These are phyloP conservation scores for Carex myosuroides DNA, from an alignment of 176 grass and related monocot species.

Conservation along the genomic window DNA sequence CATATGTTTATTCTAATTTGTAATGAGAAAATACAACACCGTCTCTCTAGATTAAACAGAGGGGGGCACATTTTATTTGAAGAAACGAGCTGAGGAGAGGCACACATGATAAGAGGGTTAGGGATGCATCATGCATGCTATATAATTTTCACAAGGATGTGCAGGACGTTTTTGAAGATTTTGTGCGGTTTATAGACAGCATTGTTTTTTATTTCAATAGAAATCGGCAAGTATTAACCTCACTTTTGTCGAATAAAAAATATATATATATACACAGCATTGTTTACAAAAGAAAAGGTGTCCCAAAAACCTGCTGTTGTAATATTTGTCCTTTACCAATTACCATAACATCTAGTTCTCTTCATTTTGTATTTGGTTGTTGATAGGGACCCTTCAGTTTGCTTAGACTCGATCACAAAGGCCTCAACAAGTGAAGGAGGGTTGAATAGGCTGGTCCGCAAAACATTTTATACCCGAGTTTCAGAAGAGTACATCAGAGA, in stretches of 20 bases:
- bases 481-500: conserved; percentile 15
- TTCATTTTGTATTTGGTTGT: background rate
- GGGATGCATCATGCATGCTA: background rate
- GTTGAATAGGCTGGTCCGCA: background rate
- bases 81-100: too few species aligned
- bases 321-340: background rate
- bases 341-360: background rate
- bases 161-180: background rate
- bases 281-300: background rate
- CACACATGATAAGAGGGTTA: too few species aligned
- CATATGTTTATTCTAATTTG: too few species aligned
- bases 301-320: background rate
- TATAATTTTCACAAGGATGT: background rate
- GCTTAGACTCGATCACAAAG: conserved; percentile 17
- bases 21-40: too few species aligned
- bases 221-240: too few species aligned
- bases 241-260: too few species aligned
- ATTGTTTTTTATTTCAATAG: too few species aligned
- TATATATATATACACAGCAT: background rate
- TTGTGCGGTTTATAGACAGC: background rate
- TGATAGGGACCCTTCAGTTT: conserved; percentile 15
- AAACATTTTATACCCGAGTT: conserved; percentile 22
- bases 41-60: too few species aligned
- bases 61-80: too few species aligned
- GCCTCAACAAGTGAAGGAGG: conserved; percentile 1